Evolutionary conservation across 2,329 filamentous ascomycete genomes (phyloP).

Genomic region (Bipolaris zeicola): DNA sequence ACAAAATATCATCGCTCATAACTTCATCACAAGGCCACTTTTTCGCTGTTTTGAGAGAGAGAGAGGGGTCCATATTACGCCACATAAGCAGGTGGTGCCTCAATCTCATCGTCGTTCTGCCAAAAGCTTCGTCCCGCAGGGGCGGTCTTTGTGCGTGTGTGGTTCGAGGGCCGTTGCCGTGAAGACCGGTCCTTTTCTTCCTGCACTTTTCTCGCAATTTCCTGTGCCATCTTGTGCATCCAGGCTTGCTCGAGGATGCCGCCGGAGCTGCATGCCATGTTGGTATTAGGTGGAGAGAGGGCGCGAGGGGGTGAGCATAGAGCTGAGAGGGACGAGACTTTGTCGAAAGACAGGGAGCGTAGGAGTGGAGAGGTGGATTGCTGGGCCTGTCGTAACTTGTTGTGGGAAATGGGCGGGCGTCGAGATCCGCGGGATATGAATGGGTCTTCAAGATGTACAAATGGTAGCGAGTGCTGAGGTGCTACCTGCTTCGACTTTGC

Average conservation of each 20-base stretch:
- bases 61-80: constrained; percentile 18
- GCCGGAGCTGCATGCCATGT: constrained; percentile 36
- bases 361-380: constrained; percentile 45
- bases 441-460: constrained; percentile 15
- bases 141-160: constrained; percentile 13
- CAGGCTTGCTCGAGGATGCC: constrained; percentile 79
- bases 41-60: background rate
- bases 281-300: constrained; percentile 30
- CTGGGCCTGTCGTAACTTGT: constrained; percentile 38
- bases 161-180: constrained; percentile 9
- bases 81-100: constrained; percentile 45
- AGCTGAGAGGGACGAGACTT: constrained; percentile 32
- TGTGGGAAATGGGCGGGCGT: constrained; percentile 38
- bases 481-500: constrained; percentile 29
- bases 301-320: constrained; percentile 34
- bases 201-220: constrained; percentile 85
- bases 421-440: constrained; percentile 22
- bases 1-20: constrained; percentile 19
- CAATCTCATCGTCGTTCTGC: constrained; percentile 34
- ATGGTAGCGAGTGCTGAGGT: constrained; percentile 2
- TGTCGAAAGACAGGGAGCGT: constrained; percentile 44
- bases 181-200: constrained; percentile 70
- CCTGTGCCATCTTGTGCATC: constrained; percentile 91
- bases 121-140: constrained; percentile 26
- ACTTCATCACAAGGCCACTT: constrained; percentile 5